These are phyloP conservation scores for Pilasporangium apinafurcum DNA, from an alignment of 352 stramenopile species.

Conservation along the genomic window DNA sequence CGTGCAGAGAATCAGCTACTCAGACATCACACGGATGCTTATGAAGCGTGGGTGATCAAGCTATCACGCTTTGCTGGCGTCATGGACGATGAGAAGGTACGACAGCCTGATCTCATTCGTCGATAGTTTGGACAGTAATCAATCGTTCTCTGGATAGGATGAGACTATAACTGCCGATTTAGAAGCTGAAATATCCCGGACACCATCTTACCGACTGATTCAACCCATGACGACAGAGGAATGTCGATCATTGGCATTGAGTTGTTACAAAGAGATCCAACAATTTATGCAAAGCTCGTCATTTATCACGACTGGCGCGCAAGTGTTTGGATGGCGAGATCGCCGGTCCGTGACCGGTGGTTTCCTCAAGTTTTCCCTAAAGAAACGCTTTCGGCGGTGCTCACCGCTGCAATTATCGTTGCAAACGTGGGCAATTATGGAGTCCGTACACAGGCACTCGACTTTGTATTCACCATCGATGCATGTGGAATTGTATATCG, in stretches of 20 bases:
- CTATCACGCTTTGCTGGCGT: no score
- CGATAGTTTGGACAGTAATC: no score
- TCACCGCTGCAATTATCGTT: slow-evolving; percentile 7
- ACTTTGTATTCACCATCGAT: slow-evolving; percentile 43
- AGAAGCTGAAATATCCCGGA: no score
- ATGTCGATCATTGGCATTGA: slow-evolving; percentile 28
- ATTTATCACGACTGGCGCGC: slow-evolving; percentile 17
- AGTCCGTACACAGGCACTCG: slow-evolving; percentile 4
- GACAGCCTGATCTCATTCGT: no score
- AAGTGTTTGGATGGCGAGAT: slow-evolving; percentile 28
- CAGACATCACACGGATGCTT: no score
- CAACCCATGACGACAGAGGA: slow-evolving; percentile 23
- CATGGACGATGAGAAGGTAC: no score
- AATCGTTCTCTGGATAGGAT: no score
- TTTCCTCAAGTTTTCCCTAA: slow-evolving; percentile 21
- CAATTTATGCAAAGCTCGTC: slow-evolving; percentile 32
- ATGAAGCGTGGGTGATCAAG: no score
- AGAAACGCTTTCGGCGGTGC: slow-evolving; percentile 15
- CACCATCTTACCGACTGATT: slow-evolving; percentile 11
- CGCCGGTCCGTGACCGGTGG: slow-evolving; percentile 10
- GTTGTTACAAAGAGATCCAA: slow-evolving; percentile 31
- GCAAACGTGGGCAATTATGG: slow-evolving; percentile 15
- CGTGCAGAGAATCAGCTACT: no score
- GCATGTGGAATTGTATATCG: slow-evolving; percentile 27
- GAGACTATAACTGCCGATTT: no score